Base-by-base conservation (phyloP, 1,139 yeast genomes). In the Magnusiomyces suaveolens region DNA sequence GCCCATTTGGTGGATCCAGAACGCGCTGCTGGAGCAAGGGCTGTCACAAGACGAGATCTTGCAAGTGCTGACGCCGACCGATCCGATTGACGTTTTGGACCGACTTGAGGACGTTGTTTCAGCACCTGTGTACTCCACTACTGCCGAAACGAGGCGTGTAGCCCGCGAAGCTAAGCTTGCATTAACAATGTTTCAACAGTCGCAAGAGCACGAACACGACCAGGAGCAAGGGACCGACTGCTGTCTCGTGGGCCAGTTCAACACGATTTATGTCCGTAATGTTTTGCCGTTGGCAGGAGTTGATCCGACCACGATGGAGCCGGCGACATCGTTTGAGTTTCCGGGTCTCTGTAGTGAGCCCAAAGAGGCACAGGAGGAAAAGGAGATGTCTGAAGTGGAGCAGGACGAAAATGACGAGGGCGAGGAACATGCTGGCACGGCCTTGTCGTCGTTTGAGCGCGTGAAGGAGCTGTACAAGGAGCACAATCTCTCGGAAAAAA, bases 41-140 rank as follows among this genome's bases (percentile, higher is more conserved):
- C 20, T 48, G 39, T 29, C 39, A n/a, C 39, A 48, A 18, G 24
- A 20, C 1, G 54, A 48, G 12, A 44, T 44, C 16, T 24, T 20
- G 14, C 18, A 41, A 36, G 39, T 50, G 12, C 32, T 53, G 44
- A 50, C 39, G 24, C 53, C 52, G 10, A 43, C 38, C 3, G 52
- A 47, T n/a, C 32, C 46, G 36, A 23, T 53, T 12, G 51, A 52
- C 6, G 18, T 47, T 23, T 26, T 41, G 21, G 51, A 52, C 20
- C 23, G 44, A n/a, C 46, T 32, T 18, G 41, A 18, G 16, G 54
- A 47, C 33, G 32, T 32, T n/a, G 44, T 41, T 20, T 41, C 44
- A 20, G 44, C 44, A 4, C 44, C 44, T 4, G 23, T 41, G 23
- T 41, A 41, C 20, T 4, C 44, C 4, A 41, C 25, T 4, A 8